phyloP scores from a whole-genome alignment of 2,329 filamentous ascomycete genomes.

The Curvularia sp. region DNA sequence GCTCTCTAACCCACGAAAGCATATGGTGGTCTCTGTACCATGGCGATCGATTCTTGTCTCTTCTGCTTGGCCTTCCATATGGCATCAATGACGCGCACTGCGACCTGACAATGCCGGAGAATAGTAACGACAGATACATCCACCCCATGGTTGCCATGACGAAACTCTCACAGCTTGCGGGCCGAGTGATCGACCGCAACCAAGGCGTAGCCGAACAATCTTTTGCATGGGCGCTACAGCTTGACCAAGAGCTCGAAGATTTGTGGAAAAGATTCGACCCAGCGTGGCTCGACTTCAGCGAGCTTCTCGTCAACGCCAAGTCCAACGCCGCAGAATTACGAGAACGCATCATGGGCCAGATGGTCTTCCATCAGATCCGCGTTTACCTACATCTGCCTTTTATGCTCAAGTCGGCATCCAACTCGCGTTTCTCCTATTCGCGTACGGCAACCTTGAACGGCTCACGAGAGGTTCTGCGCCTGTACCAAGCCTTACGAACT shows the following conservation, averaged over 20 bases:
- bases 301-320: slow-evolving; percentile 38
- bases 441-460: slow-evolving; percentile 52
- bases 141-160: slow-evolving; percentile 45
- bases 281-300: slow-evolving; percentile 50
- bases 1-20: slow-evolving; percentile 45
- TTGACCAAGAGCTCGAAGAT: slow-evolving; percentile 55
- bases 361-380: slow-evolving; percentile 56
- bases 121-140: slow-evolving; percentile 35
- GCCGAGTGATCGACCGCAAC: slow-evolving; percentile 55
- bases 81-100: slow-evolving; percentile 52
- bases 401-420: slow-evolving; percentile 51
- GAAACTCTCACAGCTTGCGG: slow-evolving; percentile 51
- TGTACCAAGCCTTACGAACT: slow-evolving; percentile 51
- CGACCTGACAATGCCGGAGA: slow-evolving; percentile 42
- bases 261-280: slow-evolving; percentile 49
- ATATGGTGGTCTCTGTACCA: slow-evolving; percentile 53
- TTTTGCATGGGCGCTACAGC: slow-evolving; percentile 50
- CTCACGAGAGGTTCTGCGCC: slow-evolving; percentile 52
- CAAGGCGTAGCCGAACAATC: slow-evolving; percentile 48
- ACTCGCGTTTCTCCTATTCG: slow-evolving; percentile 51
- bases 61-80: slow-evolving; percentile 63
- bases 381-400: slow-evolving; percentile 58
- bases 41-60: slow-evolving; percentile 60
- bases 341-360: slow-evolving; percentile 52
- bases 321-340: slow-evolving; percentile 47